Percentiles rank a stretch among this genome's conserved stretches.
These are phyloP conservation scores for Sphagnum magellanicum DNA, from an alignment of 228 moss, liverwort and hornwort species.

Conservation along the genomic window DNA sequence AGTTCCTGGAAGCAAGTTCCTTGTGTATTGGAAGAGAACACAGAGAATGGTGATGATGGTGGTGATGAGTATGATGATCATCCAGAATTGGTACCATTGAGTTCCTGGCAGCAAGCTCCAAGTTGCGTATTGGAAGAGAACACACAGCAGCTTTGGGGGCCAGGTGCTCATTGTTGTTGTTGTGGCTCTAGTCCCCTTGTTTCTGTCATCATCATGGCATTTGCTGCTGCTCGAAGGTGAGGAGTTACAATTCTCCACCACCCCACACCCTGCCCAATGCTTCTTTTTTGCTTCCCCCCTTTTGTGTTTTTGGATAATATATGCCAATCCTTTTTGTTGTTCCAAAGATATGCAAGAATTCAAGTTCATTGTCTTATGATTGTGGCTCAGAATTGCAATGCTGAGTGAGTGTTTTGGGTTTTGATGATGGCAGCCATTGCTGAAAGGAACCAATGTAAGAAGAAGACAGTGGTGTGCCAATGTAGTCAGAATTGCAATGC, in stretches of 20 bases:
- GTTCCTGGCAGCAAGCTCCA: no score
- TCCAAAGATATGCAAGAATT: not conserved
- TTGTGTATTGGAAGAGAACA: no score
- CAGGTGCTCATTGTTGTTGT: no score
- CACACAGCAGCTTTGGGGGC: no score
- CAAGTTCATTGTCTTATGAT: not conserved
- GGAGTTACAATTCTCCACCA: not conserved
- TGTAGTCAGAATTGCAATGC: not conserved
- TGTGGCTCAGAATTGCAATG: not conserved
- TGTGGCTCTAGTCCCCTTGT: no score
- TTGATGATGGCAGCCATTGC: not conserved
- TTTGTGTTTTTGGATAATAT: not conserved
- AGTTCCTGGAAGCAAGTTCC: no score
- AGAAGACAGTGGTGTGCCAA: not conserved
- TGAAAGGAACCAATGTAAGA: not conserved
- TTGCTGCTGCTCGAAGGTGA: conserved; percentile 1
- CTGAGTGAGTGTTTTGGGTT: not conserved
- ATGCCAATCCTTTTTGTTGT: not conserved
- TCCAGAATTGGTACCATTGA: no score
- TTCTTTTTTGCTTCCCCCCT: not conserved
- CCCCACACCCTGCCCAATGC: not conserved
- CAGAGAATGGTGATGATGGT: no score
- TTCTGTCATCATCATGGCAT: not conserved
- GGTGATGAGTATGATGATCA: no score
- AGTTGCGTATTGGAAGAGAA: no score